These are phyloP conservation scores for Rhytidhysteron rufulum DNA, from an alignment of 2,329 filamentous ascomycete species.

Conservation along the genomic window DNA sequence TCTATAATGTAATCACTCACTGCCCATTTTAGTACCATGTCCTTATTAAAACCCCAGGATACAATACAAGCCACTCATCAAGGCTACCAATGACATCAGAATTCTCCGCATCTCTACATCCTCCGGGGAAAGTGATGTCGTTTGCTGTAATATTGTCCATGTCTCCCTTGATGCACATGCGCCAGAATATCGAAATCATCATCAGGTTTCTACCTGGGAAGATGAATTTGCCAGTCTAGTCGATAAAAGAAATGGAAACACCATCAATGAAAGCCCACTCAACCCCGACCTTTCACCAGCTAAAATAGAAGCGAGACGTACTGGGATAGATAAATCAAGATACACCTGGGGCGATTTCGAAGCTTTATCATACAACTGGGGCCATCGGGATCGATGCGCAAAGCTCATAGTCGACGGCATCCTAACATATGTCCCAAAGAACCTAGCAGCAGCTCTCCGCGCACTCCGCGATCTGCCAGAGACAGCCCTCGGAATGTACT, in stretches of 20 bases:
- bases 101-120: not conserved
- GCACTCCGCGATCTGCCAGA: not conserved
- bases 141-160: not conserved
- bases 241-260: not conserved
- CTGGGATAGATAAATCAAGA: not conserved
- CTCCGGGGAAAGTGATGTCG: not conserved
- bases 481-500: not conserved
- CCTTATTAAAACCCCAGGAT: not conserved
- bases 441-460: conserved; percentile 1
- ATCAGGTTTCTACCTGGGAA: not conserved
- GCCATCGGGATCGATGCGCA: not conserved
- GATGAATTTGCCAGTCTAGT: not conserved
- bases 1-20: conserved; percentile 9
- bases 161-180: not conserved
- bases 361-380: conserved; percentile 5
- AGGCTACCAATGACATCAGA: not conserved
- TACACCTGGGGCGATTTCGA: conserved; percentile 5
- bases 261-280: not conserved
- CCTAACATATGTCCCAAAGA: not conserved
- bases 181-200: not conserved
- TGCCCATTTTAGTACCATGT: not conserved
- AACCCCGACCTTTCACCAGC: not conserved
- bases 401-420: not conserved
- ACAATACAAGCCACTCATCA: not conserved
- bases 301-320: not conserved